Evolutionary conservation across 768 basidiomycete species (phyloP).

Genomic region (Sarcodon aspratus): DNA sequence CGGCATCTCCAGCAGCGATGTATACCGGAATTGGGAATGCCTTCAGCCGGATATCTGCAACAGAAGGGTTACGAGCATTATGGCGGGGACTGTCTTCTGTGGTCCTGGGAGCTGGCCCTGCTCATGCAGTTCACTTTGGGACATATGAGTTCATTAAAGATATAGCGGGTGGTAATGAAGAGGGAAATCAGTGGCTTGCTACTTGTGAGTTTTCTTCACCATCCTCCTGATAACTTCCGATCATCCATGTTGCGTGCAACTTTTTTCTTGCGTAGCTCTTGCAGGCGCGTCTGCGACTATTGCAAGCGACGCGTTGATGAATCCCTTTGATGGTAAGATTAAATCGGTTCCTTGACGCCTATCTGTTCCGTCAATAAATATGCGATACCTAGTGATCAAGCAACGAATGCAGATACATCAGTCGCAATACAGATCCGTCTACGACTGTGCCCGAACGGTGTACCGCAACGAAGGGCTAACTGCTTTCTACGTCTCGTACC

Average conservation of each 20-base stretch:
- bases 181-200: slow-evolving; percentile 60
- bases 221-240: slow-evolving; percentile 2
- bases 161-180: slow-evolving; percentile 75
- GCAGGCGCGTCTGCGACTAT: slow-evolving; percentile 94
- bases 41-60: slow-evolving; percentile 84
- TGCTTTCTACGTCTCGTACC: slow-evolving; percentile 98
- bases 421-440: slow-evolving; percentile 81
- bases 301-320: slow-evolving; percentile 96
- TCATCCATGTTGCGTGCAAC: not conserved
- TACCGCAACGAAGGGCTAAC: slow-evolving; percentile 75
- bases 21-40: slow-evolving; percentile 89
- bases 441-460: slow-evolving; percentile 77
- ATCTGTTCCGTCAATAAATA: not conserved
- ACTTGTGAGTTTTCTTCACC: slow-evolving; percentile 52
- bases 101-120: slow-evolving; percentile 92
- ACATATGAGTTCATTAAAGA: slow-evolving; percentile 94
- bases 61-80: slow-evolving; percentile 82
- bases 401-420: slow-evolving; percentile 98
- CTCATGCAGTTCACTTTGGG: slow-evolving; percentile 97
- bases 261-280: slow-evolving; percentile 37
- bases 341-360: not conserved
- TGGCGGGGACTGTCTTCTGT: slow-evolving; percentile 98
- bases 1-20: slow-evolving; percentile 72
- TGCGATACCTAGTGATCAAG: slow-evolving; percentile 72
- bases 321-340: slow-evolving; percentile 91